Evolutionary conservation across 176 grass and related monocot genomes (phyloP).

Genomic region (Metroxylon sagu): DNA sequence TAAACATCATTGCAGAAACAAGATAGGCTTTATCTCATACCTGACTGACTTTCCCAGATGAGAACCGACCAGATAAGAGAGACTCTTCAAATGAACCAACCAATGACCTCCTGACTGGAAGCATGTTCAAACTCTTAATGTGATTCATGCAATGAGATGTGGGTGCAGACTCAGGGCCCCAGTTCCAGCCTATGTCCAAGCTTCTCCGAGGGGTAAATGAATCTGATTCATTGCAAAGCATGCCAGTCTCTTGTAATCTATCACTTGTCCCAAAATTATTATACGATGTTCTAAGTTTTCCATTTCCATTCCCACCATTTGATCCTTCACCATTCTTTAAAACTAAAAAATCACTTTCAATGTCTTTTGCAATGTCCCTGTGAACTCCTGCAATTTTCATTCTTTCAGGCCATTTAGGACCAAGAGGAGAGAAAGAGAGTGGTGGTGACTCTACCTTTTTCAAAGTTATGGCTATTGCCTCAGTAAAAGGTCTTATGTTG

Average conservation of each 20-base stretch:
- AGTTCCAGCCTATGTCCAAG: slow-evolving; percentile 20
- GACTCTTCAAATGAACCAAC: slow-evolving; percentile 98
- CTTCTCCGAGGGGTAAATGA: slow-evolving; percentile 27
- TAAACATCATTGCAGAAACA: slow-evolving; percentile 7
- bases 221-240: slow-evolving; percentile 47
- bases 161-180: slow-evolving; percentile 24
- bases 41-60: slow-evolving; percentile 74
- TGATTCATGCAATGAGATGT: slow-evolving; percentile 26
- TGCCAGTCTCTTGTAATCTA: slow-evolving; percentile 24
- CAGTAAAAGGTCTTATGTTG: slow-evolving; percentile 27
- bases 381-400: slow-evolving; percentile 32
- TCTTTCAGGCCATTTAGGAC: slow-evolving; percentile 71
- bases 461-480: slow-evolving; percentile 17
- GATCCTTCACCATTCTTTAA: slow-evolving; percentile 23
- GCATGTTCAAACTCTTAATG: slow-evolving; percentile 27
- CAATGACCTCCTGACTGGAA: slow-evolving; percentile 62
- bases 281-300: slow-evolving; percentile 15
- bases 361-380: slow-evolving; percentile 28
- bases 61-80: slow-evolving; percentile 86
- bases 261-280: slow-evolving; percentile 16
- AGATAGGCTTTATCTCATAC: slow-evolving; percentile 8
- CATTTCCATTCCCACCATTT: slow-evolving; percentile 22
- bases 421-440: slow-evolving; percentile 63
- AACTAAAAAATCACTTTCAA: slow-evolving; percentile 39
- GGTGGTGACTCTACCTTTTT: slow-evolving; percentile 61